phyloP scores from a whole-genome alignment of 2,329 filamentous ascomycete genomes.

The Cordyceps javanica region DNA sequence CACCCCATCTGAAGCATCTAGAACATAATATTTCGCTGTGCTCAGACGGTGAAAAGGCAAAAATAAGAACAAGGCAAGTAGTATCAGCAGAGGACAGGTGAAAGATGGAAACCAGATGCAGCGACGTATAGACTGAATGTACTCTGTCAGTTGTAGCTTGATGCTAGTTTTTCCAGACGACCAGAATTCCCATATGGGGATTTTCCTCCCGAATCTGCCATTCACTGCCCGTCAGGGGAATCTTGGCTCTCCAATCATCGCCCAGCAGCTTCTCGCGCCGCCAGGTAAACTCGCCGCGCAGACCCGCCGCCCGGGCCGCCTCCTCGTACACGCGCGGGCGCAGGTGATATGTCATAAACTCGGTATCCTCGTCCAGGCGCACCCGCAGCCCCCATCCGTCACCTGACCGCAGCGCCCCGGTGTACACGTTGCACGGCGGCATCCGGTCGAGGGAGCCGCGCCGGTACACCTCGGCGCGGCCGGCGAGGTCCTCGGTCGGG shows the following conservation, averaged over 20 bases:
- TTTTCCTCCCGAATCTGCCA: background rate
- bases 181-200: background rate
- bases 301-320: constrained; percentile 11
- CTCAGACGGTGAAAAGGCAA: no score
- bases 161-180: background rate
- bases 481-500: constrained; percentile 4
- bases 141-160: no score
- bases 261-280: background rate
- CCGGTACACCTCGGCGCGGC: background rate
- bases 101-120: no score
- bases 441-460: background rate
- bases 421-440: background rate
- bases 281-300: constrained; percentile 9
- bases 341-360: constrained; percentile 14
- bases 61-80: no score
- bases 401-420: background rate
- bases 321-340: constrained; percentile 9
- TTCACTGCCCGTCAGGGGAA: background rate
- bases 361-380: background rate
- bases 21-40: no score
- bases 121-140: no score
- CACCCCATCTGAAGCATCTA: no score
- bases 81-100: no score
- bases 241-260: background rate
- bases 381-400: background rate